These are phyloP conservation scores for Leccinum variicolor DNA, from an alignment of 768 basidiomycete species.

Conservation along the genomic window DNA sequence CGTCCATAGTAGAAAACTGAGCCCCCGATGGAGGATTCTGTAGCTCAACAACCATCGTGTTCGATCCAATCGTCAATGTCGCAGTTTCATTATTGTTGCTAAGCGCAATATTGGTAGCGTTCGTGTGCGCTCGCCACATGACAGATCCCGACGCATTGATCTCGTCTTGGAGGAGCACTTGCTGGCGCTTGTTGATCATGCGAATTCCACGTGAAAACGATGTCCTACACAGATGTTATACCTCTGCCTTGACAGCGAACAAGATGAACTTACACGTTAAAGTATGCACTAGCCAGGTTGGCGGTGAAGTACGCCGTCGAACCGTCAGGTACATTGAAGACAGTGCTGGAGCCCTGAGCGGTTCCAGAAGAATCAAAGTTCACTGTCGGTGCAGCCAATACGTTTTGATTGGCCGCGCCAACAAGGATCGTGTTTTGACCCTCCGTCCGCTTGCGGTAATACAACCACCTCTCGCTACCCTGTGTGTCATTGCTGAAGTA, in stretches of 20 bases:
- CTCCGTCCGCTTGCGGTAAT: constrained; percentile 95
- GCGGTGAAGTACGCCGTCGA: constrained; percentile 84
- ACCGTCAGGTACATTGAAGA: constrained; percentile 52
- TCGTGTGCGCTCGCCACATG: constrained; percentile 95
- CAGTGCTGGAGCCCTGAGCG: constrained; percentile 83
- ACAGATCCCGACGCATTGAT: constrained; percentile 56
- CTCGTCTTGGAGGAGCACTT: constrained; percentile 94
- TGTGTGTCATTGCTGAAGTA: constrained; percentile 83
- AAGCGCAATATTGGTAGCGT: constrained; percentile 71
- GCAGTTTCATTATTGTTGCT: constrained; percentile 58
- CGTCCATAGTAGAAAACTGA: constrained; percentile 50
- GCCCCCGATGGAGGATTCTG: constrained; percentile 67
- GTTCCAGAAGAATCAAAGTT: constrained; percentile 55
- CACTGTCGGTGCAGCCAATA: constrained; percentile 57
- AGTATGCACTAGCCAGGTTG: constrained; percentile 76
- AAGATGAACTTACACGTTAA: constrained; percentile 52
- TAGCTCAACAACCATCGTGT: constrained; percentile 65
- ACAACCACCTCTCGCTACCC: constrained; percentile 72
- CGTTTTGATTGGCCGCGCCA: constrained; percentile 74
- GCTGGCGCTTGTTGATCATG: constrained; percentile 74
- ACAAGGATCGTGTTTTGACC: constrained; percentile 95
- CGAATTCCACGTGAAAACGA: constrained; percentile 85
- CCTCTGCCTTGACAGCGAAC: not conserved
- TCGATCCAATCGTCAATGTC: constrained; percentile 66
- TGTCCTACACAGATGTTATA: constrained; percentile 39